Base-by-base conservation (phyloP, 345 rosid species). In the Salix caprea region DNA sequence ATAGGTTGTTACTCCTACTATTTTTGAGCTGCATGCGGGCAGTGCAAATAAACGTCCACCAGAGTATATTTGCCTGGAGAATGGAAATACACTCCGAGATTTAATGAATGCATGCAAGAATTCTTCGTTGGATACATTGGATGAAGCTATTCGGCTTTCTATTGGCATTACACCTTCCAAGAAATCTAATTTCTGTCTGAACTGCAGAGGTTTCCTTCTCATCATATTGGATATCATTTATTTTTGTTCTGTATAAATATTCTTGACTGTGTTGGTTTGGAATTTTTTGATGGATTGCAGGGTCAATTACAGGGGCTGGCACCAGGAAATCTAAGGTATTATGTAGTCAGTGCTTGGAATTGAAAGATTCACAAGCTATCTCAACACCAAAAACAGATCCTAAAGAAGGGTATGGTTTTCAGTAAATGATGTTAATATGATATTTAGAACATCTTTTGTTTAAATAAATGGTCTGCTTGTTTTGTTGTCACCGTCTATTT, bases 1-100 rank as follows among this genome's bases (percentile, higher is more conserved):
- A 62, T 76, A 96, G 99, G 89, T 87, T 72, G 86, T 93, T 72
- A 73, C 87, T 0, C 89, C 99, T 52, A 56, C 82, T 26, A 61
- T 82, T 39, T 96, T 78, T 70, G 99, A 93, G 89, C 24, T 82
- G 82, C 99, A 95, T 86, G 99, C 99, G 26, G 88, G 87, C 71
- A 91, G 96, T 87, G 37, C 88, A 68, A 95, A 95, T 81, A 93
- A 91, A 78, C 92, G 91, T 23, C 97, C 98, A 8, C 89, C 97
- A 28, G 99, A 93, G 73, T 85, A 90, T 82, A 93, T 88, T 69
- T 80, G 44, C 78, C 82, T 95, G 80, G 93, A 91, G 79, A 91
- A 89, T 82, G 97, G 97, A 65, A 85, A 74, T 44, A 81, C 92
- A 69, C 94, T 95, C 64, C 97, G 98, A 56, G 93, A 93, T 70